These are phyloP conservation scores for Hansenula sp. DNA, from an alignment of 1,139 yeast genomes.

Conservation along the genomic window DNA sequence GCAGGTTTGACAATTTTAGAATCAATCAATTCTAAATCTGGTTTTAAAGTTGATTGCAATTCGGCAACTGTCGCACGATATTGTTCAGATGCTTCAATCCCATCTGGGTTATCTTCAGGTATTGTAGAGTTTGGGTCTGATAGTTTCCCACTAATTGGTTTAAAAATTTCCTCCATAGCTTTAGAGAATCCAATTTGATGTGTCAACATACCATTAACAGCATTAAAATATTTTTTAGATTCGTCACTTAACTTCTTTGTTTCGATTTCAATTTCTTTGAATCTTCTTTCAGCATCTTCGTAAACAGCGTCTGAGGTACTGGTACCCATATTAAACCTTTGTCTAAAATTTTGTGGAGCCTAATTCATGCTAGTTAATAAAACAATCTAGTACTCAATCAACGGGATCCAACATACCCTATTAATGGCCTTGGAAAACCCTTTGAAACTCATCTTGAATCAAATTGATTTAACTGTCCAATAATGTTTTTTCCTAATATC, in stretches of 20 bases:
- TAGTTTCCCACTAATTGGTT: conserved; percentile 90
- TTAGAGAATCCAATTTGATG: conserved; percentile 92
- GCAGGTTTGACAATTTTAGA: conserved; percentile 89
- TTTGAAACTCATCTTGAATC: conserved; percentile 75
- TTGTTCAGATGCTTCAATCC: conserved; percentile 90
- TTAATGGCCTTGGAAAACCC: conserved; percentile 85
- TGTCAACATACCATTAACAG: conserved; percentile 90
- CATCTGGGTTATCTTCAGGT: conserved; percentile 95
- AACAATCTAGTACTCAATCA: background rate
- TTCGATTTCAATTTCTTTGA: conserved; percentile 85
- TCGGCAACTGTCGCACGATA: conserved; percentile 86
- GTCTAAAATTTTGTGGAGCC: conserved; percentile 79
- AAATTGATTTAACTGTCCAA: background rate
- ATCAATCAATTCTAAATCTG: conserved; percentile 91
- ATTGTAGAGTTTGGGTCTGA: conserved; percentile 83
- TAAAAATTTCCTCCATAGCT: conserved; percentile 92
- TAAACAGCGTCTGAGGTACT: conserved; percentile 84
- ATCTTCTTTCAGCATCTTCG: conserved; percentile 91
- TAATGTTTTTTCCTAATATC: background rate
- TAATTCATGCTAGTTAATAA: conserved; percentile 12
- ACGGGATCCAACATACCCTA: conserved; percentile 37
- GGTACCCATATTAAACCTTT: conserved; percentile 82
- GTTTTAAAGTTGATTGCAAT: conserved; percentile 79
- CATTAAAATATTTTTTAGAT: conserved; percentile 81
- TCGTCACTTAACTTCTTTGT: conserved; percentile 89